Conservation (phyloP, 371 early-diverging fungal species). For the Fennellomyces sp. region DNA sequence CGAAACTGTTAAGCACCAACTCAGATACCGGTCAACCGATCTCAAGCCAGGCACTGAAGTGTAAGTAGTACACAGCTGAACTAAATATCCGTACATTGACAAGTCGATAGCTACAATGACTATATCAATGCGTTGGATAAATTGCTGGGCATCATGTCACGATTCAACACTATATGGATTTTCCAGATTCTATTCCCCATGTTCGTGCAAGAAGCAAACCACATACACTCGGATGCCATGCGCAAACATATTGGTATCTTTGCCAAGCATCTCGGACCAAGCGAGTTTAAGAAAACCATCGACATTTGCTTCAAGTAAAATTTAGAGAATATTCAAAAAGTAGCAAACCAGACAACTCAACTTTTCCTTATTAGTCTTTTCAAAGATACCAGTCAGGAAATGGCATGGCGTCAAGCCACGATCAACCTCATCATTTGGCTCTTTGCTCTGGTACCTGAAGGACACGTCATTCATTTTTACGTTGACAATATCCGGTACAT, state of each 20-base stretch:
- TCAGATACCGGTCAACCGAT: constrained; percentile 53
- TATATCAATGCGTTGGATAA: constrained; percentile 56
- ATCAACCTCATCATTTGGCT: constrained; percentile 51
- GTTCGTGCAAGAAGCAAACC: constrained; percentile 58
- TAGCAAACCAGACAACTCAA: too few relatives aligned
- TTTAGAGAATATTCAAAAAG: not conserved
- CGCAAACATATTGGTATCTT: constrained; percentile 38
- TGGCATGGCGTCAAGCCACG: constrained; percentile 46
- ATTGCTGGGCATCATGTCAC: constrained; percentile 50
- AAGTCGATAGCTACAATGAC: constrained; percentile 49
- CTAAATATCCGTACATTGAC: not conserved
- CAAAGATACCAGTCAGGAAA: constrained; percentile 29
- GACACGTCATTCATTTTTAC: constrained; percentile 51
- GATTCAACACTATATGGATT: constrained; percentile 42
- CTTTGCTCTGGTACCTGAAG: constrained; percentile 38
- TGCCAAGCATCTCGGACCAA: constrained; percentile 35
- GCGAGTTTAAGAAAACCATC: constrained; percentile 41
- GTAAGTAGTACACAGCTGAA: constrained; percentile 5
- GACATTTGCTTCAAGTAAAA: constrained; percentile 51
- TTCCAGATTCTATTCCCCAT: constrained; percentile 55
- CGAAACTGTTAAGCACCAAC: constrained; percentile 43
- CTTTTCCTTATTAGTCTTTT: constrained; percentile 42
- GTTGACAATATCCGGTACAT: constrained; percentile 49
- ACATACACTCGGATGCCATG: constrained; percentile 50
- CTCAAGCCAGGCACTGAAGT: constrained; percentile 34